Conservation (phyloP, 371 early-diverging fungal species). For the Mucor saturninus region DNA sequence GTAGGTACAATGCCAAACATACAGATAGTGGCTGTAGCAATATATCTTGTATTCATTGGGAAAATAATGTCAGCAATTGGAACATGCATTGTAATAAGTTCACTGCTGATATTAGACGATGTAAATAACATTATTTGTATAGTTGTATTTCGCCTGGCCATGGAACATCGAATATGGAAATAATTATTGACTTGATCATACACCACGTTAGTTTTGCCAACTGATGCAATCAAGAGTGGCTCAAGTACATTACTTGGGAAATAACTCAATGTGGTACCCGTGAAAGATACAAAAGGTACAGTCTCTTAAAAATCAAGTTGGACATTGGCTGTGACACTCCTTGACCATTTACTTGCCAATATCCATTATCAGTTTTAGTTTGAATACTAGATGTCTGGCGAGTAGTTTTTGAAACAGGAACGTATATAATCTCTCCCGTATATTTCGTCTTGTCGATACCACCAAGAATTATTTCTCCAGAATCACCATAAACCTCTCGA, state of each 20-base stretch:
- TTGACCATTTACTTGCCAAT: conserved; percentile 49
- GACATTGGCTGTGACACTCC: conserved; percentile 20
- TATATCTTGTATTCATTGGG: conserved; percentile 33
- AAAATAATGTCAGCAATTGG: conserved; percentile 40
- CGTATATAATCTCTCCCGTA: conserved; percentile 52
- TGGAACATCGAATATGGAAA: conserved; percentile 33
- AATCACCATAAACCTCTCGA: conserved; percentile 22
- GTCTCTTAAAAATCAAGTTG: conserved; percentile 1
- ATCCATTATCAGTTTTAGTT: conserved; percentile 28
- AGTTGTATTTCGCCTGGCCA: conserved; percentile 21
- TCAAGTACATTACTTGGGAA: conserved; percentile 33
- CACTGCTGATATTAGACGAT: neutral
- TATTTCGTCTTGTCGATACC: conserved; percentile 58
- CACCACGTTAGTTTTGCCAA: conserved; percentile 26
- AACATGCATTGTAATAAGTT: conserved; percentile 32
- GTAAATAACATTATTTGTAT: conserved; percentile 37
- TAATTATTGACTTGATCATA: conserved; percentile 33
- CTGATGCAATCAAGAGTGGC: conserved; percentile 26
- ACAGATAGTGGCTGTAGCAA: conserved; percentile 34
- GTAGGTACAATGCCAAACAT: conserved; percentile 43
- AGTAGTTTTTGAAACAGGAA: conserved; percentile 33
- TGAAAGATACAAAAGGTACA: conserved; percentile 38
- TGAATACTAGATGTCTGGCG: neutral
- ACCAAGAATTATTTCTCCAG: conserved; percentile 65
- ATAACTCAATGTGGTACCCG: conserved; percentile 51